Conservation (phyloP, 1,284 basidiomycete genomes). For the Moesziomyces sp. region DNA sequence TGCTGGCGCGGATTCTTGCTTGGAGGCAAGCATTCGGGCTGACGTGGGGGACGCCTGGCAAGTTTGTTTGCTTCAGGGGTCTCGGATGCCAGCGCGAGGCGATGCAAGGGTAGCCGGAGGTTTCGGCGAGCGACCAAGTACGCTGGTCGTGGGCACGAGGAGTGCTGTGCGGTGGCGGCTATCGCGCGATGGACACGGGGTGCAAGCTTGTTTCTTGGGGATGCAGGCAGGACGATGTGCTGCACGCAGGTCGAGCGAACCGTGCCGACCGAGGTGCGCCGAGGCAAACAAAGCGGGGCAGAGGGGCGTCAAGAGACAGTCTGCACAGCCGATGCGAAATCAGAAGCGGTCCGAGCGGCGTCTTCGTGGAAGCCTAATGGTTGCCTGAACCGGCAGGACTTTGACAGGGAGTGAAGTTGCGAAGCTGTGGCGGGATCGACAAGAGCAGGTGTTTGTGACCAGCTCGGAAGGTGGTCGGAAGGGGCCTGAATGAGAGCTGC, state of each 20-base stretch:
- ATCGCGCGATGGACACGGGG: background rate
- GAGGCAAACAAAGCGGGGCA: constrained; percentile 1
- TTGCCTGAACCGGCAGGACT: no score
- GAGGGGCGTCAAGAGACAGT: background rate
- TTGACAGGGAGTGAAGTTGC: no score
- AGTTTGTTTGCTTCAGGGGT: constrained; percentile 15
- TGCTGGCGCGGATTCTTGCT: constrained; percentile 29
- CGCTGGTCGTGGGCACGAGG: background rate
- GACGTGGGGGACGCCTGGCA: constrained; percentile 7
- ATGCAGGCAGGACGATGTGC: background rate
- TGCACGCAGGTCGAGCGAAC: constrained; percentile 3
- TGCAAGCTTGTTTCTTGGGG: background rate
- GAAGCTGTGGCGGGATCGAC: no score
- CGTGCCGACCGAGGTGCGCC: constrained; percentile 3
- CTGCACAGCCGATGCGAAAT: background rate
- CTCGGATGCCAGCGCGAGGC: background rate
- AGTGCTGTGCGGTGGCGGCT: background rate
- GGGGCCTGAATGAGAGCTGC: no score
- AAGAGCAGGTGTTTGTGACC: no score
- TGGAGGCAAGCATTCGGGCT: constrained; percentile 39
- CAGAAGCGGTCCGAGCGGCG: constrained; percentile 12
- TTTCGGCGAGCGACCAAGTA: background rate
- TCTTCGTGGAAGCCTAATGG: background rate
- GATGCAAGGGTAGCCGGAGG: background rate
- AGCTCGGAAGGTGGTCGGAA: no score